Base-by-base conservation (phyloP, 352 stramenopile genomes). In the Pythium utonaiense region DNA sequence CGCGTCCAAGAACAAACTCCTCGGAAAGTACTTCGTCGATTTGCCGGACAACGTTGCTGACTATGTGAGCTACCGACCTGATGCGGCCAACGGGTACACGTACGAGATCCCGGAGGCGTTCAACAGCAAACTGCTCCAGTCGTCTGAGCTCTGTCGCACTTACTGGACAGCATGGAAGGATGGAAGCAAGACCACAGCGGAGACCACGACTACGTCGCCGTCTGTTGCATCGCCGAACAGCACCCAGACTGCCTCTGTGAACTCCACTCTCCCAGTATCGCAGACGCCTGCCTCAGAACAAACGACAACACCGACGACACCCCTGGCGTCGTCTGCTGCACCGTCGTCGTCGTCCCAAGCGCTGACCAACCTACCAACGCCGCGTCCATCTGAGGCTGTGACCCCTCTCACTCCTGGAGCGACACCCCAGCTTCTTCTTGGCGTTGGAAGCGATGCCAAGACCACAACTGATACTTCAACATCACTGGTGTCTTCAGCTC, bases 91-190 rank as follows among this genome's bases (percentile, higher is more conserved):
- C 14, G 68, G 68, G 5, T 75, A 75, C 49, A 50, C 60, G 38
- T 75, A 70, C 47, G 68, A 75, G 33, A 47, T 74, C 17, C 49
- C 57, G 0, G 67, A 52, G 25, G 44, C 40, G 3, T 49, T 49
- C 34, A 58, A 49, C 14, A 38, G 41, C 9, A 36, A 58, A 34
- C 21, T 58, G 33, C 24, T 58, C 6, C 48, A 54, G 28, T 41
- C 27, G 14, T 5, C 24, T 6, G 48, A 54, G 25, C 30, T 41
- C 3, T 54, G 48, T 22, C 48, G 48, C n/a, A 41, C 30, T 16
- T 54, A 54, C 27, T 54, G 48, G 48, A 12, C 13, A 17, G 48
- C 24, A 28, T 54, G 40, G 40, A 47, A 47, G n/a, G n/a, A 47
- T 27, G 40, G 40, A 7, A 27, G 40, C 5, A 47, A 25, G 40